A percentile compares a stretch with the other conserved stretches of the same genome.
These are phyloP conservation scores for Trichoderma sp. DNA, from an alignment of 2,329 filamentous ascomycete species.

Conservation along the genomic window DNA sequence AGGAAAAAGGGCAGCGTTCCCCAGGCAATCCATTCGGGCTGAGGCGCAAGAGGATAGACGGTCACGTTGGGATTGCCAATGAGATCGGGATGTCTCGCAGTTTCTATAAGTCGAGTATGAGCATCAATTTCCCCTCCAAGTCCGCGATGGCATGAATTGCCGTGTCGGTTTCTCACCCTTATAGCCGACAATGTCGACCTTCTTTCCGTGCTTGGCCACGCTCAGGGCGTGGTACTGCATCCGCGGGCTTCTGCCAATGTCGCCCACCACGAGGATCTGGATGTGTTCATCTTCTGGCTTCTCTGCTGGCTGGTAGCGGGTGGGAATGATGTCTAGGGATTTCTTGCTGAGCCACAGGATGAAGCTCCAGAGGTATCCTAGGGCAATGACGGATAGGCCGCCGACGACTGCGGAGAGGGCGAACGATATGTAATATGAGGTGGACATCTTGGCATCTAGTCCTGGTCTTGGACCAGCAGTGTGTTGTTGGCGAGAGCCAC, in stretches of 20 bases:
- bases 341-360: constrained; percentile 33
- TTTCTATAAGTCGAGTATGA: constrained; percentile 58
- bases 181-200: constrained; percentile 87
- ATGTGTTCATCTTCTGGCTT: constrained; percentile 51
- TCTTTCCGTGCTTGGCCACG: constrained; percentile 77
- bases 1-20: constrained; percentile 75
- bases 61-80: constrained; percentile 67
- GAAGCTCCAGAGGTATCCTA: constrained; percentile 35
- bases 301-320: constrained; percentile 41
- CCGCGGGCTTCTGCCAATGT: constrained; percentile 91
- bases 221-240: constrained; percentile 99
- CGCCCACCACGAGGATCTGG: constrained; percentile 88
- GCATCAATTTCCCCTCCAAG: neutral
- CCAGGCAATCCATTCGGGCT: constrained; percentile 68
- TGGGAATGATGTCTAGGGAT: constrained; percentile 39
- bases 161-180: constrained; percentile 57
- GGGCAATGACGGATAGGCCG: constrained; percentile 39
- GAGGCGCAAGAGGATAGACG: constrained; percentile 68
- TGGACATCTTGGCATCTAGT: neutral
- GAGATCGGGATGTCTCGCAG: constrained; percentile 77
- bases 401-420: constrained; percentile 43
- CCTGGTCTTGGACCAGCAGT: neutral
- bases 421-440: constrained; percentile 33
- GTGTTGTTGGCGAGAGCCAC: neutral
- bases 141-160: neutral